Evolutionary conservation across 805 yeast genomes (phyloP), one percentile per base, ranked within the genome.

Genomic region (Komagataella ulmi): DNA sequence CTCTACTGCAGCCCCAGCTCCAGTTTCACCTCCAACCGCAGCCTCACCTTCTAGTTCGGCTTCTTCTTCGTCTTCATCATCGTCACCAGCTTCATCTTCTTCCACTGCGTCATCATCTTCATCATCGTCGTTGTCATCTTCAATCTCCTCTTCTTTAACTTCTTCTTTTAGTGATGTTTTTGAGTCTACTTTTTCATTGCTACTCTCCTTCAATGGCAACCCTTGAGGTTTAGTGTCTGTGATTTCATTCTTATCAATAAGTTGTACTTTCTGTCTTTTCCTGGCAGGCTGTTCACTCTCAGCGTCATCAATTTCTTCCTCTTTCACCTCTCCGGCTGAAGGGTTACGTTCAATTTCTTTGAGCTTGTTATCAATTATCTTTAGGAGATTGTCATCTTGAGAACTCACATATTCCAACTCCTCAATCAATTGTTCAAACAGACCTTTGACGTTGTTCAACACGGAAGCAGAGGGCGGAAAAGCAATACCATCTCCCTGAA

Each of bases 401-500:
- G 40, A 54, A 50, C 58, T 71, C 63, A 52, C 69, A 1, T 59
- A 62, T 17, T 64, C 65, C 47, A 76, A 58, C 51, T 72, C 75
- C 30, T 64, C 61, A 12, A 70, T 62, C 40, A 77, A 59, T 46
- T 68, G 71, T 12, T 62, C 65, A 19, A 77, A 58, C n/a, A 71
- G 59, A 59, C 70, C 70, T 48, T 55, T 57, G 47, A 63, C 50
- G 4, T 52, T 40, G 6, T 49, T 44, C 21, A 67, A 56, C 30
- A 55, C 57, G 3, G 53, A 49, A 44, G 53, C 53, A 18, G 46
- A 46, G 1, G 68, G 76, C 18, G 69, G 65, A 5, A 76, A 71
- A 1, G 74, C 66, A 0, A 77, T 69, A 5, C 72, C 59, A 17
- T 78, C 81, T 0, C 90, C 90, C 56, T 75, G 81, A 21, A 84